These are phyloP conservation scores for Tulasnella sp. DNA, from an alignment of 768 basidiomycete genomes.

Conservation along the genomic window DNA sequence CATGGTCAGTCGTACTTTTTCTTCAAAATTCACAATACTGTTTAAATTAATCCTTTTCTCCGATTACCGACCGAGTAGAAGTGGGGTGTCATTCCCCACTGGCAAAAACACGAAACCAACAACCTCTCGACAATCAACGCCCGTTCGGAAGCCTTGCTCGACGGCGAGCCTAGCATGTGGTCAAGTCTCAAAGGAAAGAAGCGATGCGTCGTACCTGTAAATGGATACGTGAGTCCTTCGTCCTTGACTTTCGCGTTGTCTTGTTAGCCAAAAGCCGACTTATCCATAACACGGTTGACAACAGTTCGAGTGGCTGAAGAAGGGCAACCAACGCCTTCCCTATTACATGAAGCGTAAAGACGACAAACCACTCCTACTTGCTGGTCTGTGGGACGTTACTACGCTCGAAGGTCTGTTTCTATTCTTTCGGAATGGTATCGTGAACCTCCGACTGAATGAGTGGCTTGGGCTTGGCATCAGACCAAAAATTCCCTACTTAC, in stretches of 20 bases:
- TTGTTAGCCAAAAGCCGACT: not conserved
- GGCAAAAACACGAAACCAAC: slow-evolving; percentile 74
- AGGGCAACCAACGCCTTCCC: slow-evolving; percentile 76
- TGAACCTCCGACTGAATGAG: not conserved
- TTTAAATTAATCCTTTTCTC: not conserved
- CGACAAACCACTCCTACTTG: slow-evolving; percentile 71
- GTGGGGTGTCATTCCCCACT: slow-evolving; percentile 92
- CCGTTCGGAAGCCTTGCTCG: slow-evolving; percentile 75
- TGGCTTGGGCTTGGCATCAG: not conserved
- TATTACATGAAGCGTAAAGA: slow-evolving; percentile 77
- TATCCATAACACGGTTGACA: not conserved
- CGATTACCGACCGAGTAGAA: slow-evolving; percentile 1
- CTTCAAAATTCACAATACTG: slow-evolving; percentile 50
- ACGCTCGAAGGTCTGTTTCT: slow-evolving; percentile 59
- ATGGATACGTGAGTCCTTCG: slow-evolving; percentile 57
- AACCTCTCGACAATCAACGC: slow-evolving; percentile 88
- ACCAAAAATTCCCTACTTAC: not conserved
- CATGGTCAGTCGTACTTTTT: slow-evolving; percentile 63
- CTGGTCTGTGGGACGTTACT: slow-evolving; percentile 81
- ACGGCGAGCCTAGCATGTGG: slow-evolving; percentile 80
- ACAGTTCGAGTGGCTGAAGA: slow-evolving; percentile 93
- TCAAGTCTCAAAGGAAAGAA: slow-evolving; percentile 75
- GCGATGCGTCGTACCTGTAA: slow-evolving; percentile 81
- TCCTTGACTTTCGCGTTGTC: not conserved
- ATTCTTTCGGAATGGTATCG: not conserved